Base-by-base conservation (phyloP, 768 basidiomycete species). In the Neoboletus brunneissimus region DNA sequence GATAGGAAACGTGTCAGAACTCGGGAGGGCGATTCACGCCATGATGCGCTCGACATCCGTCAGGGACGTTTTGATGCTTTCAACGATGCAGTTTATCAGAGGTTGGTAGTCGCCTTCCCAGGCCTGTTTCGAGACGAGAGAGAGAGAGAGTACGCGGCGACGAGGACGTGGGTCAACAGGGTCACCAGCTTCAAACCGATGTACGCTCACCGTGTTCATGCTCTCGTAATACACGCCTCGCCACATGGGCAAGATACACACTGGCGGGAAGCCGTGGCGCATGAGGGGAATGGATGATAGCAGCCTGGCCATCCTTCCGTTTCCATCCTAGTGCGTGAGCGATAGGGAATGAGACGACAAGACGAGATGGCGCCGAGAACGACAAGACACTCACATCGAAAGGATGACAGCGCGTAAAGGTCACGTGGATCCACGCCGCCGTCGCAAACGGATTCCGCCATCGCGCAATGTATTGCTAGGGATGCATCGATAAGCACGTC, bases 371-470 rank as follows among this genome's bases (percentile, higher is more conserved):
- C 18, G 25, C n/a, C 3, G 7, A 18, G 8, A 52, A 38, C 15
- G 11, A 49, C 4, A 18, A 27, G 9, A 35, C 1, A 31, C 71
- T 53, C 58, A 73, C 72, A 43, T 73, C 72, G 32, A 73, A 73
- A 0, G 72, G 72, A 34, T 74, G 72, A 48, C 72, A 74, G 2
- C 71, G 64, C 18, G 68, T 72, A 45, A 73, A 64, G 3, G 72
- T 69, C 7, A 73, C 64, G 25, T 73, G 72, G 12, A 73, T 53
- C 72, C 72, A 73, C 9, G 72, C 70, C 12, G 73, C 70, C 2
- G 73, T 72, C 15, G 73, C 72, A 47, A 73, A 74, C 11, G 72
- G 72, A 52, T 74, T 73, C 18, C 73, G 64, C 73, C 72, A 74
- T 38, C 68, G 64, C 4, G 69, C 70, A 44, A 73, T 70, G 53